Conservation (phyloP, 78 protist genomes). For the Acrasis kona region DNA sequence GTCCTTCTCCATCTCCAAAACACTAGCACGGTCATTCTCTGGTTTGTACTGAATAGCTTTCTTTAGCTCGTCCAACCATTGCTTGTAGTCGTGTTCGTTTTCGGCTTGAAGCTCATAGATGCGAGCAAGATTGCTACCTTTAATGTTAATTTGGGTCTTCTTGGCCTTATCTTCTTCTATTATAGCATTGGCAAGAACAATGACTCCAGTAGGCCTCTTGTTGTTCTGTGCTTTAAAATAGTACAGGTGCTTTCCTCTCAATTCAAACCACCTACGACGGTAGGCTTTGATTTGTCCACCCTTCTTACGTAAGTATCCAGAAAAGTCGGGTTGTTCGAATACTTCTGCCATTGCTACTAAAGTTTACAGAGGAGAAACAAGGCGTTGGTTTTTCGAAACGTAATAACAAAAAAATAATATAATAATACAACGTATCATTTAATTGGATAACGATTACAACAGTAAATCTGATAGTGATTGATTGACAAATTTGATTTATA, state of each 20-base stretch:
- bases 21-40: not conserved
- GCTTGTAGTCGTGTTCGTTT: not conserved
- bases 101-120: not conserved
- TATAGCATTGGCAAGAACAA: not conserved
- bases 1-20: not conserved
- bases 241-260: not conserved
- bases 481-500: too few species aligned
- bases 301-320: not conserved
- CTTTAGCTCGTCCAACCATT: not conserved
- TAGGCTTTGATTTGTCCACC: not conserved
- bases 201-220: not conserved
- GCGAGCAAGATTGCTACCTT: not conserved
- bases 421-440: too few species aligned
- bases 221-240: constrained; percentile 7
- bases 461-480: too few species aligned
- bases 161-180: not conserved
- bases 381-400: too few species aligned
- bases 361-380: too few species aligned
- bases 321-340: too few species aligned
- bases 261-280: constrained; percentile 20
- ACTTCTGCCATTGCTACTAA: too few species aligned
- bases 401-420: too few species aligned
- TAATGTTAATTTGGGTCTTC: not conserved
- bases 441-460: too few species aligned
- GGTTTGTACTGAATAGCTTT: not conserved